Conservation (phyloP, 345 rosid genomes). For the Toxicodendron radicans region DNA sequence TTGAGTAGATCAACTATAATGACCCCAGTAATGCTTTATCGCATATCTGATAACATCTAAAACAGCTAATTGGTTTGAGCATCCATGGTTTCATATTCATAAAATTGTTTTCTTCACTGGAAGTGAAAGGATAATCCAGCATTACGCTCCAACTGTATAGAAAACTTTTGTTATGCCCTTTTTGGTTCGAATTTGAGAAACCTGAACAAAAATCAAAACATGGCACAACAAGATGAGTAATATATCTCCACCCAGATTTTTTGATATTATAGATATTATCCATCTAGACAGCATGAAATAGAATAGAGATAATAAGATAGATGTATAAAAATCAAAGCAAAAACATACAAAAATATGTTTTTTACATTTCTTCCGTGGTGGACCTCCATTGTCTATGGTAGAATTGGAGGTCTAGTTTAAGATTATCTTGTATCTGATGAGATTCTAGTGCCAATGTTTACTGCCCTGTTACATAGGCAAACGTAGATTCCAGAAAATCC, state of each 20-base stretch:
- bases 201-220: conserved; percentile 34
- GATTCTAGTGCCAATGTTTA: not conserved
- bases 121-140: not conserved
- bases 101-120: not conserved
- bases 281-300: not conserved
- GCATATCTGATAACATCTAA: too few species aligned
- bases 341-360: not conserved
- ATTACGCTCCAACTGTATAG: conserved; percentile 45
- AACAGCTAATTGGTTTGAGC: not conserved
- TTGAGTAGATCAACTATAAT: not conserved
- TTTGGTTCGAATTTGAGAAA: conserved; percentile 66
- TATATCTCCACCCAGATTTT: not conserved
- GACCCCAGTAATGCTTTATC: not conserved
- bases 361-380: not conserved
- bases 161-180: conserved; percentile 74
- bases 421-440: not conserved
- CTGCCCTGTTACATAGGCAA: not conserved
- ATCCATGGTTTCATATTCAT: not conserved
- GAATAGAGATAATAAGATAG: not conserved
- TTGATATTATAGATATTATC: not conserved
- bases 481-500: not conserved
- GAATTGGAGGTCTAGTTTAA: not conserved
- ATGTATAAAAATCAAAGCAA: not conserved
- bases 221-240: not conserved
- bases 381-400: not conserved